Evolutionary conservation across 2,329 filamentous ascomycete species (phyloP), one percentile per base, ranked within the genome.

Genomic region (Knufia petricola): DNA sequence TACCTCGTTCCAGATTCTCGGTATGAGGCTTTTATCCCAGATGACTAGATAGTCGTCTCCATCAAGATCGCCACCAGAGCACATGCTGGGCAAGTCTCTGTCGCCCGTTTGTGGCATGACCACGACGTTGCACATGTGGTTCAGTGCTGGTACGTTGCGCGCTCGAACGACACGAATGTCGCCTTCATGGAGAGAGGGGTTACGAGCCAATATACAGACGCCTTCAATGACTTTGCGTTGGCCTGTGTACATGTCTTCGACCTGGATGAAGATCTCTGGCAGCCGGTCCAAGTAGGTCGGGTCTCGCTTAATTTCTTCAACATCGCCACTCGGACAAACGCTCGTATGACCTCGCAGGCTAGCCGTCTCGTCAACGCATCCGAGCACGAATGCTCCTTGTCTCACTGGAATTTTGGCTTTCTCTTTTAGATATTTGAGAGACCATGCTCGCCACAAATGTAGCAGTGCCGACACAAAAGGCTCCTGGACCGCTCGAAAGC

Each of bases 1-100:
- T 0, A 75, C 68, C 28, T 77, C 71, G 56, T 92, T 86, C 78
- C 85, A 86, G 44, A 77, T 68, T 1, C 65, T 55, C 0, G 87
- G 87, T 21, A 94, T 71, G 4, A 98, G 69, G 12, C 78, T 75
- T 19, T 73, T 63, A 56, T 98, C 89, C 90, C 92, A 98, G 39
- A 95, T 84, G 3, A 96, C 81, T 48, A 96, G 82, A 62, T 88
- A 98, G 61, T 98, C 92, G 59, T 98, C 92, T 0, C 92, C 92
- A 61, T 98, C 92, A 0, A 98, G 75, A 61, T 98, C 92, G 0
- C 92, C 92, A 1, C 92, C 92, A 3, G 92, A 95, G 55, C 92
- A 88, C 90, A 96, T 96, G 59, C 85, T 88, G 1, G 89, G 81
- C 19, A 98, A 69, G 54, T 94, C 87, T 13, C 84, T 75, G 60